A percentile compares a stretch with the other conserved stretches of the same genome.
These are phyloP conservation scores for Saussurea involucrata DNA, from an alignment of 129 eudicot genomes.

Conservation along the genomic window DNA sequence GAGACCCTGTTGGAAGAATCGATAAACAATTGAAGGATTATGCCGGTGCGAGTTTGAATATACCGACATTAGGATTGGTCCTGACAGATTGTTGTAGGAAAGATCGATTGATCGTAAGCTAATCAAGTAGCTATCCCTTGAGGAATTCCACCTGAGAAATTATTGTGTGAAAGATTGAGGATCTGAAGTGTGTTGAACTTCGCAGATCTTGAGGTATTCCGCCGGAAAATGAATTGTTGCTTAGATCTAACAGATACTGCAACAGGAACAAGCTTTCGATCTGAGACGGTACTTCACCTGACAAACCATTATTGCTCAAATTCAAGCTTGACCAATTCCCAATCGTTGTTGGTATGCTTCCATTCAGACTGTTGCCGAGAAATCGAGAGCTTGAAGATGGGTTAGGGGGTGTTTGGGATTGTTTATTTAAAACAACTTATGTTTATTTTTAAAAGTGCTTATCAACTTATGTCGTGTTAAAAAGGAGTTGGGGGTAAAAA, in stretches of 20 bases:
- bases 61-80: conserved; percentile 40
- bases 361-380: conserved; percentile 52
- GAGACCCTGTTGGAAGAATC: too few species aligned
- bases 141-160: conserved; percentile 70
- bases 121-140: conserved; percentile 48
- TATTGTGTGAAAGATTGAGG: conserved; percentile 74
- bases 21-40: too few species aligned
- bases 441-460: too few species aligned
- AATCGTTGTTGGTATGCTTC: conserved; percentile 52
- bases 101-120: conserved; percentile 59
- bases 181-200: conserved; percentile 47
- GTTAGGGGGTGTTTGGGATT: too few species aligned
- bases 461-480: too few species aligned
- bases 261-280: conserved; percentile 50
- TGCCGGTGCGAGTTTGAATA: conserved; percentile 43
- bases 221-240: conserved; percentile 70
- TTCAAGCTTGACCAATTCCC: conserved; percentile 56
- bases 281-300: conserved; percentile 58
- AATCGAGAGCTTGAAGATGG: conserved; percentile 54
- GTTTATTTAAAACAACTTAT: too few species aligned
- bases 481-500: too few species aligned
- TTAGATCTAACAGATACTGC: conserved; percentile 59
- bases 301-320: conserved; percentile 58
- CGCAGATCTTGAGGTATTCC: conserved; percentile 54
- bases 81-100: conserved; percentile 68